phyloP scores from a whole-genome alignment of 768 basidiomycete species.

The Austroboletus festivus region DNA sequence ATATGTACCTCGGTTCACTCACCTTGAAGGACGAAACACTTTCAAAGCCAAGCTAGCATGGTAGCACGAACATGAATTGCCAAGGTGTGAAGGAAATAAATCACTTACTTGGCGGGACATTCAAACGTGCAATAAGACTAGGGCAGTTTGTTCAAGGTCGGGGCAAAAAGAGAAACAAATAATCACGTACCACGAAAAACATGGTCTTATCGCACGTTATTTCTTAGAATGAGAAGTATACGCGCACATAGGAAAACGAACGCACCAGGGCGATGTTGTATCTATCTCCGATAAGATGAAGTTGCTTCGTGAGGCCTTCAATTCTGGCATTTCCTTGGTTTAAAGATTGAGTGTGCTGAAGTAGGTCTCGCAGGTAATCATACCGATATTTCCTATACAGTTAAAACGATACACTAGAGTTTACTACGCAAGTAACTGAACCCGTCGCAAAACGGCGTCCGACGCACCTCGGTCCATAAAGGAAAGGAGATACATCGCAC shows the following conservation, averaged over 20 bases:
- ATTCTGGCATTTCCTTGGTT: conserved; percentile 57
- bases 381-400: conserved; percentile 51
- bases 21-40: conserved; percentile 62
- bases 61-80: not conserved
- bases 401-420: not conserved
- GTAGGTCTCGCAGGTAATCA: conserved; percentile 10
- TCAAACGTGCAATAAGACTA: conserved; percentile 45
- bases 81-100: not conserved
- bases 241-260: not conserved
- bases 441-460: too few species aligned
- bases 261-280: conserved; percentile 67
- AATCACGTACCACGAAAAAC: conserved; percentile 59
- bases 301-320: conserved; percentile 55
- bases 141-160: not conserved
- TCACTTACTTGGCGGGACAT: conserved; percentile 60
- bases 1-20: conserved; percentile 10
- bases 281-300: conserved; percentile 54
- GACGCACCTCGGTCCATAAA: conserved; percentile 59
- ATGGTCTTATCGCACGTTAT: conserved; percentile 46
- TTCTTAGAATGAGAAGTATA: not conserved
- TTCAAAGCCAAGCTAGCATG: conserved; percentile 50
- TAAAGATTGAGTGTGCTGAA: not conserved
- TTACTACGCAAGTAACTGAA: not conserved
- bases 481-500: conserved; percentile 57
- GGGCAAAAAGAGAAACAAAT: not conserved